Percentiles rank a stretch among this genome's conserved stretches.
Evolutionary conservation across 1,284 basidiomycete species (phyloP).

Genomic region (Cryptococcus jaspeensis): DNA sequence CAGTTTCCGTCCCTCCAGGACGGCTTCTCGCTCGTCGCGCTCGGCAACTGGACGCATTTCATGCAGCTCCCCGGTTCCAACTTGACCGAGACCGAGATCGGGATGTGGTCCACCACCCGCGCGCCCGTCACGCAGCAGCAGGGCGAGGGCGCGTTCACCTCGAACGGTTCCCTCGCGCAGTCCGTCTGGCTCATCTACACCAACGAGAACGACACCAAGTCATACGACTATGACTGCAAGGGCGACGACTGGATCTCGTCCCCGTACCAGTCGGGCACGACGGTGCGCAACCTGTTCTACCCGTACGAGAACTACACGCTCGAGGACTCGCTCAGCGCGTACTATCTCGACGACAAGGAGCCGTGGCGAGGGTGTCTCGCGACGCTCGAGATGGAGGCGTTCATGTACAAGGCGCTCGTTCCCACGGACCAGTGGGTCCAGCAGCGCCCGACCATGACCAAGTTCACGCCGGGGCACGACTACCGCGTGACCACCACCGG

Average conservation of each 20-base stretch:
- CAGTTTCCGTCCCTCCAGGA: constrained; percentile 74
- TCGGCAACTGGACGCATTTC: constrained; percentile 75
- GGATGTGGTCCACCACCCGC: constrained; percentile 76
- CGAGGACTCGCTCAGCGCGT: constrained; percentile 62
- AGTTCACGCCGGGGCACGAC: constrained; percentile 81
- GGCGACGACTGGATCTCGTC: constrained; percentile 67
- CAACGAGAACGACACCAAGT: constrained; percentile 72
- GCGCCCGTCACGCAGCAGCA: constrained; percentile 61
- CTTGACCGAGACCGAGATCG: constrained; percentile 72
- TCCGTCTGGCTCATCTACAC: constrained; percentile 78
- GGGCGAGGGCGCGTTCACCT: constrained; percentile 38
- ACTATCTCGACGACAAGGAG: constrained; percentile 61
- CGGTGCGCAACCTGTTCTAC: constrained; percentile 71
- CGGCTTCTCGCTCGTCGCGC: constrained; percentile 73
- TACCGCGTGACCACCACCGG: constrained; percentile 60
- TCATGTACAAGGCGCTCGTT: constrained; percentile 77
- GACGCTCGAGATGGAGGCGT: constrained; percentile 65
- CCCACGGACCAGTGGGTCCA: constrained; percentile 65
- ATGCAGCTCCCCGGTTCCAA: constrained; percentile 82
- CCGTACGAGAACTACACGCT: constrained; percentile 78
- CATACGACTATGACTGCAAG: constrained; percentile 64
- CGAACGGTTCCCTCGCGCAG: constrained; percentile 55
- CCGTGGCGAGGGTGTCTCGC: constrained; percentile 73
- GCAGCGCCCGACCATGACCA: constrained; percentile 69
- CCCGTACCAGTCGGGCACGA: constrained; percentile 63